Conservation (phyloP, 495 filamentous ascomycete genomes). For the Aspergillus nidulans region DNA sequence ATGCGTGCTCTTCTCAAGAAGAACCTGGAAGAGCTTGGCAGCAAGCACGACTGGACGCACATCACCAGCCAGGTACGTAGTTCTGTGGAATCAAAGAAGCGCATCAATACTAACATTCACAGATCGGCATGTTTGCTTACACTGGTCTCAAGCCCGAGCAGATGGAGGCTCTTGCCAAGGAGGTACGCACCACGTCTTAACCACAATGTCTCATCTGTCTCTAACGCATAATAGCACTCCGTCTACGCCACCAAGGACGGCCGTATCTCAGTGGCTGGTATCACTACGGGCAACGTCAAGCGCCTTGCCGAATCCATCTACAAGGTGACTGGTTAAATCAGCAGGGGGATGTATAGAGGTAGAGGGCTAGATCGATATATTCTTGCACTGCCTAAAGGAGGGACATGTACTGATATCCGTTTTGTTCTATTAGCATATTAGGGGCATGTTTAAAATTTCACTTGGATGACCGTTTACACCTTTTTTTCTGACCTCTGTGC, state of each 20-base stretch:
- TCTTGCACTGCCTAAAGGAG: slow-evolving; percentile 16
- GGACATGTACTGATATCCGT: slow-evolving; percentile 25
- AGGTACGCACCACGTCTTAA: slow-evolving; percentile 46
- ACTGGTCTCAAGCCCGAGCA: slow-evolving; percentile 89
- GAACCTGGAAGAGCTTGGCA: slow-evolving; percentile 89
- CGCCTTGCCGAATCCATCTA: slow-evolving; percentile 92
- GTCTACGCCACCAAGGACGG: slow-evolving; percentile 98
- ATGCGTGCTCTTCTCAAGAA: slow-evolving; percentile 92
- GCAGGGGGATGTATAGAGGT: background rate
- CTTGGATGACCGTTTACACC: slow-evolving; percentile 1
- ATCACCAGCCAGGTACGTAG: slow-evolving; percentile 76
- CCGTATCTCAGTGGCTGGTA: slow-evolving; percentile 94
- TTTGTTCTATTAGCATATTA: slow-evolving; percentile 27
- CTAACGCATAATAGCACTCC: slow-evolving; percentile 59
- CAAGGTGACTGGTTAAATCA: slow-evolving; percentile 70
- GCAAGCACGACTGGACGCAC: slow-evolving; percentile 96
- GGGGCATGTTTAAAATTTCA: slow-evolving; percentile 11
- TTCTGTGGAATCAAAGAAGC: background rate
- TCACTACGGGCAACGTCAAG: slow-evolving; percentile 88
- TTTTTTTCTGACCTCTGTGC: no score
- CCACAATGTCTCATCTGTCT: background rate
- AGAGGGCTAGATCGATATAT: slow-evolving; percentile 9
- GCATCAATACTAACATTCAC: background rate
- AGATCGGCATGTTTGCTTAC: slow-evolving; percentile 99
- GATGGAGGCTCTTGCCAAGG: slow-evolving; percentile 88